Evolutionary conservation across 2,329 filamentous ascomycete species (phyloP), one percentile per base, ranked within the genome.

Genomic region (Alternaria novae-zelandiae): DNA sequence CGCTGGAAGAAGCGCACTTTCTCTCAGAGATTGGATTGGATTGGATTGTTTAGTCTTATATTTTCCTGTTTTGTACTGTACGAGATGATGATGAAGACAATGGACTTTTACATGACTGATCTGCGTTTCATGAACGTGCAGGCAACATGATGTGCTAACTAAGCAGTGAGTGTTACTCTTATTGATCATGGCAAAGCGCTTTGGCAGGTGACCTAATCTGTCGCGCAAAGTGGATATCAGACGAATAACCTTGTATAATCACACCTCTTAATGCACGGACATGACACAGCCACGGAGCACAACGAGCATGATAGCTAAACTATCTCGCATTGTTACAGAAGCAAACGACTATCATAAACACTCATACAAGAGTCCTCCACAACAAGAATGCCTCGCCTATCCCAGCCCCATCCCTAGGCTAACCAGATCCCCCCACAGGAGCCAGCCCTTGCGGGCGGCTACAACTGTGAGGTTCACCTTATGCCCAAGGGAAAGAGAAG

Each of bases 391-490:
- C 28, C 57, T 60, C 54, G 26, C 56, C 50, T 54, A 41, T 56
- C 53, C 60, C 63, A 47, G 56, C 63, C 59, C 60, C 57, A 32
- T 55, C 55, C 58, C 61, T 66, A 65, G 68, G 70, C 72, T 68
- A 54, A 11, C 67, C 71, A 43, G 57, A 51, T 60, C 50, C 36
- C 26, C 64, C 50, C 59, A 58, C 43, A 58, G 63, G 67, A 73
- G 72, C 64, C 67, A 68, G 69, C 66, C 66, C 54, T 69, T 67
- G 17, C 55, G 41, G 54, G 68, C 68, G 64, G 66, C 72, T 74
- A 54, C 70, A 59, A 70, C 67, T 59, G 41, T 54, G 23, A 47
- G 44, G 30, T 20, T 66, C 57, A 61, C 54, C 64, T 74, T 70
- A 69, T 70, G 72, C 67, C 65, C 41, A 61, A 56, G 68, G 59